These are phyloP conservation scores for Akanthomyces muscarius DNA, from an alignment of 2,329 filamentous ascomycete genomes.

Conservation along the genomic window DNA sequence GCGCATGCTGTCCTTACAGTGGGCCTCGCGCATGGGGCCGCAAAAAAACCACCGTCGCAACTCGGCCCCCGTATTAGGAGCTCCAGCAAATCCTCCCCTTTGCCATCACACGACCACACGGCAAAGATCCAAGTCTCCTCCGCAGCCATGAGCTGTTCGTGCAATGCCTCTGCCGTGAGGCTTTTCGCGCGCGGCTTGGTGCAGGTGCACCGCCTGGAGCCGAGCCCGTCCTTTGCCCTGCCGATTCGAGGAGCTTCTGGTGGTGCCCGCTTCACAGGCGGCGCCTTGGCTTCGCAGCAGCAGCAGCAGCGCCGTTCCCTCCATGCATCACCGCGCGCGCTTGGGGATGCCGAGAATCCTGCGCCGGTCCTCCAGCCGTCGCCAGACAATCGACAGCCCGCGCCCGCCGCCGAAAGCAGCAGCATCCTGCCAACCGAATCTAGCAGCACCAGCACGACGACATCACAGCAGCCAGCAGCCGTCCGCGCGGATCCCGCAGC, in stretches of 20 bases:
- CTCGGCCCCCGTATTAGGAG: conserved; percentile 3
- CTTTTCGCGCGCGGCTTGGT: conserved; percentile 46
- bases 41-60: conserved; percentile 1
- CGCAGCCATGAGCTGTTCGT: conserved; percentile 44
- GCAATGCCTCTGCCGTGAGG: conserved; percentile 41
- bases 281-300: background rate
- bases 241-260: background rate
- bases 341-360: background rate
- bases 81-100: conserved; percentile 5
- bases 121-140: background rate
- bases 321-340: conserved; percentile 6
- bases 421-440: background rate
- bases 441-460: background rate
- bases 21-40: background rate
- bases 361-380: background rate
- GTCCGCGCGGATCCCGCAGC: too few relatives aligned
- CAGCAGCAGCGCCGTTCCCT: background rate
- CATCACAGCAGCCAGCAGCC: too few relatives aligned
- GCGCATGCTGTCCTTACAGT: background rate
- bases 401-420: background rate
- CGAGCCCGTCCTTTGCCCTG: conserved; percentile 2
- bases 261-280: background rate
- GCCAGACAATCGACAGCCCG: background rate
- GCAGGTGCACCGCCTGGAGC: conserved; percentile 35
- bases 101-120: conserved; percentile 13